Conservation (phyloP, 768 basidiomycete species). For the Podaxis pistillaris region DNA sequence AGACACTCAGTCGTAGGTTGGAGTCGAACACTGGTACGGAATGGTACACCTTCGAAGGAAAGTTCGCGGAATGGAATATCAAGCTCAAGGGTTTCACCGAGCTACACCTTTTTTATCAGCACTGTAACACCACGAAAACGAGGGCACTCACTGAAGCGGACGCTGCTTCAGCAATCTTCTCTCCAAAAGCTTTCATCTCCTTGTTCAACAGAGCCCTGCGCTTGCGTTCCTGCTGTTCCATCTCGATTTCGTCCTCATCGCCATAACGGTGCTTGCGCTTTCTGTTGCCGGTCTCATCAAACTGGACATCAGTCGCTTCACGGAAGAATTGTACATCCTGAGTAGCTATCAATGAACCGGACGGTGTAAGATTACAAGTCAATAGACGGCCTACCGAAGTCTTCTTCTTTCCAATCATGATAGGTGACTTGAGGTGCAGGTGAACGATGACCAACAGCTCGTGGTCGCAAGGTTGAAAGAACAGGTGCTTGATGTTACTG, state of each 20-base stretch:
- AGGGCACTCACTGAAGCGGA: slow-evolving; percentile 62
- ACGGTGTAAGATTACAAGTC: slow-evolving; percentile 1
- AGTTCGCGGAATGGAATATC: slow-evolving; percentile 98
- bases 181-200: slow-evolving; percentile 91
- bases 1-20: slow-evolving; percentile 97
- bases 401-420: slow-evolving; percentile 99
- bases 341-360: slow-evolving; percentile 2
- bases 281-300: slow-evolving; percentile 99
- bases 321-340: slow-evolving; percentile 98
- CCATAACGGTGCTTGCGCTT: slow-evolving; percentile 97
- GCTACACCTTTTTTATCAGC: slow-evolving; percentile 24
- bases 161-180: slow-evolving; percentile 86
- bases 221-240: slow-evolving; percentile 95
- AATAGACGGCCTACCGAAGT: slow-evolving; percentile 62
- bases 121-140: background rate
- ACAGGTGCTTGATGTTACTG: slow-evolving; percentile 96
- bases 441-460: slow-evolving; percentile 95
- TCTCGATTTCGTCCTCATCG: slow-evolving; percentile 98
- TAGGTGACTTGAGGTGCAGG: slow-evolving; percentile 89
- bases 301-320: slow-evolving; percentile 95
- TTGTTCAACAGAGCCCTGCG: slow-evolving; percentile 87
- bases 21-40: slow-evolving; percentile 89
- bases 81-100: slow-evolving; percentile 84
- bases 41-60: slow-evolving; percentile 95
- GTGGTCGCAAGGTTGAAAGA: slow-evolving; percentile 98